Evolutionary conservation across 306 rosid species (phyloP).

Genomic region (Vicia faba): DNA sequence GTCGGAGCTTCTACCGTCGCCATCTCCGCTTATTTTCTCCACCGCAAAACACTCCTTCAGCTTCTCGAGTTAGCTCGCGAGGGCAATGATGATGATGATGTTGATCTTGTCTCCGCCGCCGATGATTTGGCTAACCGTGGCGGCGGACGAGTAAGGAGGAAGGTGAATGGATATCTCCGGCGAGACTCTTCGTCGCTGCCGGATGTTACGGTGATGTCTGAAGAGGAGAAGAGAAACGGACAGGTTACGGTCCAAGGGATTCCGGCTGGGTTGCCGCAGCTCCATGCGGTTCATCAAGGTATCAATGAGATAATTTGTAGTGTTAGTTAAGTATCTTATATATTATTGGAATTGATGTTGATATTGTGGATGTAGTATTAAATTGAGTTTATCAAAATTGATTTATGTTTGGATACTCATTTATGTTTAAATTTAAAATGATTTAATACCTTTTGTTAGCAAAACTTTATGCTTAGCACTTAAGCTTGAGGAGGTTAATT

Average conservation of each 20-base stretch:
- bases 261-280: slow-evolving; percentile 77
- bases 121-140: neutral
- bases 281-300: slow-evolving; percentile 77
- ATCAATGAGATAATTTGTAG: slow-evolving; percentile 33
- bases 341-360: slow-evolving; percentile 13
- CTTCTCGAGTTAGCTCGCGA: slow-evolving; percentile 71
- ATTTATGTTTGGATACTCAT: too few species aligned
- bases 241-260: slow-evolving; percentile 51
- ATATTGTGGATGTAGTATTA: too few species aligned
- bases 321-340: too few species aligned
- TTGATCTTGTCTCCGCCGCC: neutral
- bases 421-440: too few species aligned
- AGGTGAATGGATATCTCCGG: slow-evolving; percentile 45
- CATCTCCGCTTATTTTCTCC: slow-evolving; percentile 74
- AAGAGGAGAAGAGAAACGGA: slow-evolving; percentile 56
- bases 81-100: slow-evolving; percentile 38
- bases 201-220: slow-evolving; percentile 54
- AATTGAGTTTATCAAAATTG: too few species aligned
- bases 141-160: slow-evolving; percentile 40
- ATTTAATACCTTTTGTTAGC: too few species aligned
- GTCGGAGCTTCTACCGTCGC: slow-evolving; percentile 87
- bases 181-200: slow-evolving; percentile 60
- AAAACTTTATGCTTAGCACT: too few species aligned
- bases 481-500: too few species aligned
- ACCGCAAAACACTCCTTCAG: slow-evolving; percentile 73